phyloP scores from a whole-genome alignment of 192 early-diverging fungal genomes.

The Geranomyces michiganensis region DNA sequence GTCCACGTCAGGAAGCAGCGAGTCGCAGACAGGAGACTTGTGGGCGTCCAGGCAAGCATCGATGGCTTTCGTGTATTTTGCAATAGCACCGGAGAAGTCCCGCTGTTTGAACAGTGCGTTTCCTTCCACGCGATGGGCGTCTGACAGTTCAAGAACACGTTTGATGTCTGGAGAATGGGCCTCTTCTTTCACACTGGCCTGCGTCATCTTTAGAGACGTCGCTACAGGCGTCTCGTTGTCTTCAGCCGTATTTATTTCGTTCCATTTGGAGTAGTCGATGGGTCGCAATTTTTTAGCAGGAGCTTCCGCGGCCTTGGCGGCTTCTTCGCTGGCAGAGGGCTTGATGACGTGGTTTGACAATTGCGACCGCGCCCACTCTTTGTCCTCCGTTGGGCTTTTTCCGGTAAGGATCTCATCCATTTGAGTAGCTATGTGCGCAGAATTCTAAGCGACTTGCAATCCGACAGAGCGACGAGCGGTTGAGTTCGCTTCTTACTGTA shows the following conservation, averaged over 20 bases:
- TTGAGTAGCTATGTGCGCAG: conserved; percentile 12
- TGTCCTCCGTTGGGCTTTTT: conserved; percentile 2
- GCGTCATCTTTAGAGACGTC: neutral
- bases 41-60: neutral
- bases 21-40: neutral
- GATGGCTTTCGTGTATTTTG: conserved; percentile 44
- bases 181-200: neutral
- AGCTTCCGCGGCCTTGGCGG: neutral
- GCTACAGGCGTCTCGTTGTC: neutral
- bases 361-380: conserved; percentile 1
- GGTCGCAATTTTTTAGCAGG: neutral
- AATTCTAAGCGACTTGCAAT: too few relatives aligned
- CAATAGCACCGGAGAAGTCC: conserved; percentile 34
- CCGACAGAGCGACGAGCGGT: too few relatives aligned
- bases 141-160: neutral
- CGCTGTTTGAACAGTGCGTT: conserved; percentile 42
- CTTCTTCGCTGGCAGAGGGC: neutral
- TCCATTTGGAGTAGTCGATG: conserved; percentile 29
- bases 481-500: conserved; percentile 22
- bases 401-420: conserved; percentile 35
- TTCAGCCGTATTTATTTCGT: neutral
- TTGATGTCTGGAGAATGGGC: neutral
- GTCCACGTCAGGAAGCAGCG: neutral
- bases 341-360: neutral
- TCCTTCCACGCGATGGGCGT: conserved; percentile 26